Conservation (phyloP, 2,329 filamentous ascomycete genomes). For the Sporothrix pallida region DNA sequence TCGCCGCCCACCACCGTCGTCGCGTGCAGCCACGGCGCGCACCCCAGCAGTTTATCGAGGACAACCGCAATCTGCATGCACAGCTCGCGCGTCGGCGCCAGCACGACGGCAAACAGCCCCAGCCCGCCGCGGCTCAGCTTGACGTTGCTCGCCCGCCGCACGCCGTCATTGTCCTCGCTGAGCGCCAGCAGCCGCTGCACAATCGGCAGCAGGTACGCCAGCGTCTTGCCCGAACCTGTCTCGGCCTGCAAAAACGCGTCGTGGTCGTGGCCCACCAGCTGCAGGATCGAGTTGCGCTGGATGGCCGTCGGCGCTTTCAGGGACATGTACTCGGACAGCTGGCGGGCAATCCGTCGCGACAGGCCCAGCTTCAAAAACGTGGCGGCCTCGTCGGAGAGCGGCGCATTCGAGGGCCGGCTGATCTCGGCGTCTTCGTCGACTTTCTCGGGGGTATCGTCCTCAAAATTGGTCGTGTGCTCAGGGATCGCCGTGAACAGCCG, state of each 20-base stretch:
- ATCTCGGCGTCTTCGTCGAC: slow-evolving; percentile 57
- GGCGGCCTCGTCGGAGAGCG: slow-evolving; percentile 79
- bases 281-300: slow-evolving; percentile 84
- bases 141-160: slow-evolving; percentile 44
- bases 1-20: slow-evolving; percentile 78
- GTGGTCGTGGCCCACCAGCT: slow-evolving; percentile 77
- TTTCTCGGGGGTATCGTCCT: slow-evolving; percentile 38
- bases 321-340: slow-evolving; percentile 82
- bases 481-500: slow-evolving; percentile 94
- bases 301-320: slow-evolving; percentile 93
- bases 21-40: slow-evolving; percentile 90
- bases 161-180: slow-evolving; percentile 60
- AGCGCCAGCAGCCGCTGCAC: slow-evolving; percentile 85
- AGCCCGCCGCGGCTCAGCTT: slow-evolving; percentile 81
- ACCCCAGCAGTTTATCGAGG: slow-evolving; percentile 82
- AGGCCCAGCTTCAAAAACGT: slow-evolving; percentile 88
- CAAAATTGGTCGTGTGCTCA: slow-evolving; percentile 66
- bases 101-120: slow-evolving; percentile 89
- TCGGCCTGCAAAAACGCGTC: slow-evolving; percentile 97
- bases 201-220: slow-evolving; percentile 93
- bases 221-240: slow-evolving; percentile 95
- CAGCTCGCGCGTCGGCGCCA: slow-evolving; percentile 90
- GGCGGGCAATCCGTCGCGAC: slow-evolving; percentile 77
- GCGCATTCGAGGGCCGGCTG: slow-evolving; percentile 82
- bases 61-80: slow-evolving; percentile 93